These are phyloP conservation scores for Magnaporthales sp. DNA, from an alignment of 2,329 filamentous ascomycete species.

Conservation along the genomic window DNA sequence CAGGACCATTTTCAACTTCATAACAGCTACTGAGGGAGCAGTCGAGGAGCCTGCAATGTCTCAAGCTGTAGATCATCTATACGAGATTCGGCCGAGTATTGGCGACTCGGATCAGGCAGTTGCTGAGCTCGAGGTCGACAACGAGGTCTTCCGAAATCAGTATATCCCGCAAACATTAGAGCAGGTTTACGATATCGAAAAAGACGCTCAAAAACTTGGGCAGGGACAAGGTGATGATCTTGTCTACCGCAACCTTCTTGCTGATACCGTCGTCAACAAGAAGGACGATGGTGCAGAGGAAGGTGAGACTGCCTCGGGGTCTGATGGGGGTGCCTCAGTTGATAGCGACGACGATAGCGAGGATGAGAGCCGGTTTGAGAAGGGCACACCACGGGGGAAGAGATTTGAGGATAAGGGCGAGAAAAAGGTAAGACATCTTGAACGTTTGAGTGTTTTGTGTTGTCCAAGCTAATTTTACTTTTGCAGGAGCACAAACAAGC, in stretches of 20 bases:
- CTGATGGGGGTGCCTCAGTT: constrained; percentile 31
- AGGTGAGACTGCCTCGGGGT: constrained; percentile 23
- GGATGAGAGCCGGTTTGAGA: constrained; percentile 50
- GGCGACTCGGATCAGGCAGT: constrained; percentile 21
- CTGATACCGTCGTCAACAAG: constrained; percentile 50
- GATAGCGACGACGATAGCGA: constrained; percentile 32
- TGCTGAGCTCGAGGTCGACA: constrained; percentile 65
- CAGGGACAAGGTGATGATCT: constrained; percentile 68
- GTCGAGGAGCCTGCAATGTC: constrained; percentile 44
- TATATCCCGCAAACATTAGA: constrained; percentile 95
- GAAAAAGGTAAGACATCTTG: constrained; percentile 52
- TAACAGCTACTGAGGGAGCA: constrained; percentile 54
- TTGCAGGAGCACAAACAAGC: constrained; percentile 65
- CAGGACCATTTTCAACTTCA: constrained; percentile 74
- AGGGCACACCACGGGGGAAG: constrained; percentile 67
- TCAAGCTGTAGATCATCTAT: constrained; percentile 57
- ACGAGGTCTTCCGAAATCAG: constrained; percentile 89
- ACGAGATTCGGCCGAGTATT: constrained; percentile 42
- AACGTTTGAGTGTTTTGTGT: constrained; percentile 1
- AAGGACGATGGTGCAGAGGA: constrained; percentile 23
- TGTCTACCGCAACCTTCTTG: constrained; percentile 78
- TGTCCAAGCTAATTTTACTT: constrained; percentile 9
- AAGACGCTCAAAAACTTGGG: constrained; percentile 71
- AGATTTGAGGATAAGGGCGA: constrained; percentile 85
- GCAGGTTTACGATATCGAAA: constrained; percentile 93